Conservation (phyloP, 1,284 basidiomycete genomes). For the Sporisorium exsertum region DNA sequence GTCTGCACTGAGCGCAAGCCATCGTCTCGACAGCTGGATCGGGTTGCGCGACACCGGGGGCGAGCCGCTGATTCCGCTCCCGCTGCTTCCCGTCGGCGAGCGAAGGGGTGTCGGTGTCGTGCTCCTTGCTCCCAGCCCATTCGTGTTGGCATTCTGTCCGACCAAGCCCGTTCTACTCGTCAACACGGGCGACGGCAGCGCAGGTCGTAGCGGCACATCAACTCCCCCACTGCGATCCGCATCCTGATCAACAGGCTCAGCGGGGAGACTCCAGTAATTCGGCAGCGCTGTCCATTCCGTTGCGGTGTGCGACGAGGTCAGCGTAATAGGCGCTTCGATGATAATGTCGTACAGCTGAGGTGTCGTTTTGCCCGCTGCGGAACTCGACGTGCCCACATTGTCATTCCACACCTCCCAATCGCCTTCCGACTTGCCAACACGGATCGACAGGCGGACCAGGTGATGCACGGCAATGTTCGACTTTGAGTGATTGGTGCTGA, state of each 20-base stretch:
- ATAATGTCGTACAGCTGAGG: constrained; percentile 81
- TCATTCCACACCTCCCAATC: constrained; percentile 18
- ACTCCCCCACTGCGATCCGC: constrained; percentile 2
- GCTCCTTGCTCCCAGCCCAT: background rate
- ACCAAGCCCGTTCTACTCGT: constrained; percentile 27
- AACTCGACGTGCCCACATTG: constrained; percentile 1
- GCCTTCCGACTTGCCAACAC: constrained; percentile 76
- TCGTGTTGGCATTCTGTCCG: constrained; percentile 6
- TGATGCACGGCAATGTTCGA: constrained; percentile 85
- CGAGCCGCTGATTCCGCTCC: constrained; percentile 12
- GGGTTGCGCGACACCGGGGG: constrained; percentile 35
- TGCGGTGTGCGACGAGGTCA: constrained; percentile 61
- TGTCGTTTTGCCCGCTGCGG: constrained; percentile 7
- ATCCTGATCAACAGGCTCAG: constrained; percentile 23
- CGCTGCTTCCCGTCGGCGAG: constrained; percentile 5
- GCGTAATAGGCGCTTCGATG: constrained; percentile 81
- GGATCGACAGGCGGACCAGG: constrained; percentile 82
- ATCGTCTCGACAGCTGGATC: constrained; percentile 42
- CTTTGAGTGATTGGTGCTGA: constrained; percentile 84
- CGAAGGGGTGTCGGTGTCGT: constrained; percentile 13
- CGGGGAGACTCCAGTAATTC: constrained; percentile 58
- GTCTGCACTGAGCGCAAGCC: constrained; percentile 51
- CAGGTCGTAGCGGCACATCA: constrained; percentile 27
- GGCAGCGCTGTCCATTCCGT: constrained; percentile 64
- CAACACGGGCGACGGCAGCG: constrained; percentile 34